Conservation (phyloP, 2,329 filamentous ascomycete genomes). For the Monosporascus cannonballus region DNA sequence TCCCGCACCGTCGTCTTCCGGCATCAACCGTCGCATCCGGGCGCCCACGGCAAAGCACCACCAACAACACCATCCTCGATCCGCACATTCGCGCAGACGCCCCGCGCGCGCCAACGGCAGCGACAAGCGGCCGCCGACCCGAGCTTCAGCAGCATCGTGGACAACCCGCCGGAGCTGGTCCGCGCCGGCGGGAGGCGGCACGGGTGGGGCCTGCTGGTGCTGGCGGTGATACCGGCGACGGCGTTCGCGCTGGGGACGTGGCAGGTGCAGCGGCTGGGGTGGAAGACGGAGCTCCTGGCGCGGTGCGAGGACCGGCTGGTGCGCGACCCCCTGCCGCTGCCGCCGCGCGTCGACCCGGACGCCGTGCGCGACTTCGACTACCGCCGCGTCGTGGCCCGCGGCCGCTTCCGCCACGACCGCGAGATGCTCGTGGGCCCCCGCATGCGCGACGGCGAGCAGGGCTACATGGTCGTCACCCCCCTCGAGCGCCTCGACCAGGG, state of each 20-base stretch:
- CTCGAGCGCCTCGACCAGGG: slow-evolving; percentile 62
- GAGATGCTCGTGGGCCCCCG: slow-evolving; percentile 96
- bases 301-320: slow-evolving; percentile 89
- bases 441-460: slow-evolving; percentile 81
- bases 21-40: slow-evolving; percentile 31
- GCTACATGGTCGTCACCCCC: slow-evolving; percentile 87
- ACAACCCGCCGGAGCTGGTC: slow-evolving; percentile 77
- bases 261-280: slow-evolving; percentile 88
- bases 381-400: slow-evolving; percentile 70
- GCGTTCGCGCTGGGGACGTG: slow-evolving; percentile 87
- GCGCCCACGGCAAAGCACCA: slow-evolving; percentile 59
- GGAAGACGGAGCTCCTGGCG: slow-evolving; percentile 90
- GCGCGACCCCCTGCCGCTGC: slow-evolving; percentile 77
- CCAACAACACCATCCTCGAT: slow-evolving; percentile 1
- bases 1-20: slow-evolving; percentile 24
- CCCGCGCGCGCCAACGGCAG: slow-evolving; percentile 25
- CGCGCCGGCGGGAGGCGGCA: slow-evolving; percentile 65
- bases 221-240: slow-evolving; percentile 84
- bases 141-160: slow-evolving; percentile 77
- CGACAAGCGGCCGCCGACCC: slow-evolving; percentile 64
- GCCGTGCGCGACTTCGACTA: slow-evolving; percentile 89
- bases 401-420: slow-evolving; percentile 74
- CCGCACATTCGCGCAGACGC: slow-evolving; percentile 24
- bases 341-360: slow-evolving; percentile 73
- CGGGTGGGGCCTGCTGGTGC: slow-evolving; percentile 72